Evolutionary conservation across 768 basidiomycete species (phyloP).

Genomic region (Lactifluus piperatus): DNA sequence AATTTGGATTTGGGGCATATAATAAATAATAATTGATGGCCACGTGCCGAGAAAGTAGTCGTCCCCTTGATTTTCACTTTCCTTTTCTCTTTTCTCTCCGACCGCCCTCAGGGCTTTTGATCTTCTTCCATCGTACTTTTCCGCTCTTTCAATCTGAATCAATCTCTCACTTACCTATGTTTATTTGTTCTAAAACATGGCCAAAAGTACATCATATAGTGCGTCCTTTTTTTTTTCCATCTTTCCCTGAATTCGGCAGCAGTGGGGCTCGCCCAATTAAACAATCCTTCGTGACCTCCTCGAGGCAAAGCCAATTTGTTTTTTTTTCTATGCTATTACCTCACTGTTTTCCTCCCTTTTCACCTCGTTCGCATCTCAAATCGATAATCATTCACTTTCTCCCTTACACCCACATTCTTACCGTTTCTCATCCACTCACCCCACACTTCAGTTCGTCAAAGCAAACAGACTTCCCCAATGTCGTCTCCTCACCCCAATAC

Average conservation of each 20-base stretch:
- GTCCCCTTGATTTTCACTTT: neutral
- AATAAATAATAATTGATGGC: neutral
- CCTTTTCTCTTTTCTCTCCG: conserved; percentile 1
- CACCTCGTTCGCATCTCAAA: conserved; percentile 9
- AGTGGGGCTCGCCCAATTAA: conserved; percentile 1
- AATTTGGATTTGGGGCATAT: neutral
- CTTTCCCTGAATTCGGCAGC: conserved; percentile 20
- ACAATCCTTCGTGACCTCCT: conserved; percentile 16
- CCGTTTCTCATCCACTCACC: conserved; percentile 11
- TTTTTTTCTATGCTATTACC: conserved; percentile 14
- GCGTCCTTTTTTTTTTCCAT: conserved; percentile 27
- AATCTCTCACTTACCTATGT: conserved; percentile 34
- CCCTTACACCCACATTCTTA: neutral
- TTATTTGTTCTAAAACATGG: conserved; percentile 33
- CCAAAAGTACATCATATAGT: conserved; percentile 28
- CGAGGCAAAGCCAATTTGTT: conserved; percentile 14
- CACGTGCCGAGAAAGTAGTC: conserved; percentile 9
- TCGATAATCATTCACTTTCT: conserved; percentile 4
- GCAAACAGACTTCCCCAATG: conserved; percentile 53
- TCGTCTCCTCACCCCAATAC: conserved; percentile 63
- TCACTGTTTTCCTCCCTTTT: conserved; percentile 9
- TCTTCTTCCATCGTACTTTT: conserved; percentile 2
- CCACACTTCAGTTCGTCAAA: conserved; percentile 31
- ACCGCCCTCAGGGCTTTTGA: conserved; percentile 19
- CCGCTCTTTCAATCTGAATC: conserved; percentile 35